phyloP scores from a whole-genome alignment of 2,329 filamentous ascomycete species.

The Colletotrichum coccodes region DNA sequence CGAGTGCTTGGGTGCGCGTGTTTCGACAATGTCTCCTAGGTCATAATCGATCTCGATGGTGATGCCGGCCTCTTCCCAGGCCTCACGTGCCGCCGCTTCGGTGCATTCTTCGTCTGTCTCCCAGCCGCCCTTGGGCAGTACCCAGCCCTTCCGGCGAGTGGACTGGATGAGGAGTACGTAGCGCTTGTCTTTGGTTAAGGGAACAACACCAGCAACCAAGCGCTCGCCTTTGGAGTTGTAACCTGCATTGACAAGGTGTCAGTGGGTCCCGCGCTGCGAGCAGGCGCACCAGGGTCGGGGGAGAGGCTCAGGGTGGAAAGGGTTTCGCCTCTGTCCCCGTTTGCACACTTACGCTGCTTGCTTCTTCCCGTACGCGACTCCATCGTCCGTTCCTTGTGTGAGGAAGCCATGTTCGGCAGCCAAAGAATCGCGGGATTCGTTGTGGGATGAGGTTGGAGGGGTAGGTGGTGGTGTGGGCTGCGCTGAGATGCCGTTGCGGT shows the following conservation, averaged over 20 bases:
- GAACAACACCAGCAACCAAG: conserved; percentile 93
- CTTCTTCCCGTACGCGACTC: conserved; percentile 80
- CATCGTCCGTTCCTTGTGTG: conserved; percentile 63
- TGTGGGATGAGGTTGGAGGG: conserved; percentile 20
- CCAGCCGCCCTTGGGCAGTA: conserved; percentile 97
- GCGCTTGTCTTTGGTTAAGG: conserved; percentile 85
- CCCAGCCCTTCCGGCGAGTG: conserved; percentile 90
- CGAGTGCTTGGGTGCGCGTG: conserved; percentile 79
- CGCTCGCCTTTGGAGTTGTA: conserved; percentile 94
- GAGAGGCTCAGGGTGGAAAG: conserved; percentile 13
- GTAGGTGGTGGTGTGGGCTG: conserved; percentile 13
- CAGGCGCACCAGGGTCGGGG: conserved; percentile 32
- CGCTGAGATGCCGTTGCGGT: conserved; percentile 20
- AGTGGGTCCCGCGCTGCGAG: conserved; percentile 43
- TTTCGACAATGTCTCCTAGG: conserved; percentile 87
- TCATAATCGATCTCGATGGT: conserved; percentile 85
- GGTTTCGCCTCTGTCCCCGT: conserved; percentile 22
- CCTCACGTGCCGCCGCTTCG: conserved; percentile 85
- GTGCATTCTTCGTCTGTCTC: conserved; percentile 91
- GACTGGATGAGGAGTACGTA: conserved; percentile 95
- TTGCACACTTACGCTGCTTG: conserved; percentile 79
- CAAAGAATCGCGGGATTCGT: conserved; percentile 11
- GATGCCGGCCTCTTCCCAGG: conserved; percentile 98
- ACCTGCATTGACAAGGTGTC: conserved; percentile 65
- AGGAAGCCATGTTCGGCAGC: conserved; percentile 33